Base-by-base conservation (phyloP, 2,329 filamentous ascomycete genomes). In the Microcyclospora tardicrescens region DNA sequence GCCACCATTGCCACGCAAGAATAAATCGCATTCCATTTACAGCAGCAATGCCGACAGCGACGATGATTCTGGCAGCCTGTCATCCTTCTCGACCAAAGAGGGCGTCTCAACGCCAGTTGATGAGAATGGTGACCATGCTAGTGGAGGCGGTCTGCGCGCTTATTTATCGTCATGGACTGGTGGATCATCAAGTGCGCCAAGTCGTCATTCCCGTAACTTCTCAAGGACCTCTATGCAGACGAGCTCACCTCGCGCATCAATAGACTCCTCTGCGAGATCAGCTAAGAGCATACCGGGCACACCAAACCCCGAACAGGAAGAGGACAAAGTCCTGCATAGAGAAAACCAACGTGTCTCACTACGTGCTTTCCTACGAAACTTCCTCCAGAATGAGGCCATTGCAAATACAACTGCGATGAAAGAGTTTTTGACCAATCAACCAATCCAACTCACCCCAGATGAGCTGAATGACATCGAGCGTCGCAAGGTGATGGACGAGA, bases 321-420 rank as follows among this genome's bases (percentile, higher is more conserved):
- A 46, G 10, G 47, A 48, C 19, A 42, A 42, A 10, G 60, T 83
- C 1, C 66, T 96, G 12, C 87, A 82, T 65, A 75, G 91, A 31
- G 91, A 98, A 64, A 81, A 77, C 49, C 91, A 96, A 61, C 76
- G 91, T 48, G 82, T 96, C 13, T 96, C 89, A 2, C 68, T 98
- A 4, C 75, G 91, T 38, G 87, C 91, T 1, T 96, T 91, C 58
- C 64, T 98, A n/a, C 76, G 91, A 32, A 84, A 80, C 14, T 69
- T 96, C 10, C 64, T 98, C 16, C 77, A 89, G 34, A 93, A 94
- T 51, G 77, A 81, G 28, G 81, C 86, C 45, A 78, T 93, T 43
- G 84, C 87, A 28, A 75, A 78, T 41, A 93, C 86, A 0, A 82
- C 79, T 54, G 79, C 87, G 1, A 82, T 98, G 64, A 66, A 78